These are phyloP conservation scores for Strigomonas culicis DNA, from an alignment of 208 protist genomes.

Conservation along the genomic window DNA sequence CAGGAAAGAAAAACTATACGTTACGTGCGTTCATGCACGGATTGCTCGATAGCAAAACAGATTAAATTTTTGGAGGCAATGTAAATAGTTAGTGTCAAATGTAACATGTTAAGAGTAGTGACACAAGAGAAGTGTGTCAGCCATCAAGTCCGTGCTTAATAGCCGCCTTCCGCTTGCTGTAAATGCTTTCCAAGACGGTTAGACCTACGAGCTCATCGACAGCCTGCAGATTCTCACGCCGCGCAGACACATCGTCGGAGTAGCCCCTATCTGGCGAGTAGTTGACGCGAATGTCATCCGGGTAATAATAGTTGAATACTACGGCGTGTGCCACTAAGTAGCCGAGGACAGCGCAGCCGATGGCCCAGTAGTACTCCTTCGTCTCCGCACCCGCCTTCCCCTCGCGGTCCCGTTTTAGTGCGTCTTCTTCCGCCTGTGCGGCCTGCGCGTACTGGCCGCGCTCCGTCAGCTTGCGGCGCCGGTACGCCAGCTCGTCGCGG, in stretches of 20 bases:
- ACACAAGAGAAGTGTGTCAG: neutral
- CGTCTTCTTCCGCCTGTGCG: slow-evolving; percentile 72
- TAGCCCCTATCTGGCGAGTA: slow-evolving; percentile 83
- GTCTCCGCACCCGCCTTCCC: slow-evolving; percentile 65
- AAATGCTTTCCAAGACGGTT: slow-evolving; percentile 72
- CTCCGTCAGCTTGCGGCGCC: slow-evolving; percentile 81
- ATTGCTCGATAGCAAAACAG: neutral
- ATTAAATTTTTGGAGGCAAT: no score
- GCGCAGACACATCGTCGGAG: slow-evolving; percentile 73
- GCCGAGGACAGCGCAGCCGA: slow-evolving; percentile 63
- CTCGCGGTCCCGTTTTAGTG: slow-evolving; percentile 49
- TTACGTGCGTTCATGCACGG: neutral
- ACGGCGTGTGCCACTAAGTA: slow-evolving; percentile 74
- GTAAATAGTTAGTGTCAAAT: no score
- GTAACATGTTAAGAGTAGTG: neutral
- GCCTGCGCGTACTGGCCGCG: slow-evolving; percentile 77
- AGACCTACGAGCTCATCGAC: slow-evolving; percentile 81
- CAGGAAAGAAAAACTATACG: neutral
- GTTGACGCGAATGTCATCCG: slow-evolving; percentile 68
- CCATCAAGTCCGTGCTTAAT: slow-evolving; percentile 38
- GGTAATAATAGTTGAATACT: slow-evolving; percentile 81
- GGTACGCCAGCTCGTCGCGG: slow-evolving; percentile 78
- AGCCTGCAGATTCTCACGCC: slow-evolving; percentile 50
- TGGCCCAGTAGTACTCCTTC: slow-evolving; percentile 82
- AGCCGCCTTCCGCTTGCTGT: slow-evolving; percentile 62